Percentiles rank a stretch among this genome's conserved stretches.
Conservation (phyloP, 225 moss, liverwort and hornwort species). For the Pseudisothecium myosuroides region DNA sequence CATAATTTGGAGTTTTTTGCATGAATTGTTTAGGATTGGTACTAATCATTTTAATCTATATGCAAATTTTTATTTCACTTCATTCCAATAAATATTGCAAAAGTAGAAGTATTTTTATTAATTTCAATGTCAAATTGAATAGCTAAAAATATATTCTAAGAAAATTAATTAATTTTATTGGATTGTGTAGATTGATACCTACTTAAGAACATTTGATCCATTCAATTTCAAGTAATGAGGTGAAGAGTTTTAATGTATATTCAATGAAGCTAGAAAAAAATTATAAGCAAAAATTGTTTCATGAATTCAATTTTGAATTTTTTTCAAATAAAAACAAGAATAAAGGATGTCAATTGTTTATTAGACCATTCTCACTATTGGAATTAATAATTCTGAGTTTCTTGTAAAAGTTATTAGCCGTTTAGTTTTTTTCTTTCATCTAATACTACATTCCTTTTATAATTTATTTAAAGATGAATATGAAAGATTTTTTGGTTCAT, state of each 20-base stretch:
- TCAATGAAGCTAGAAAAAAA: too few relatives aligned
- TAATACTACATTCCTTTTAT: too few relatives aligned
- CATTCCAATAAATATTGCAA: not conserved
- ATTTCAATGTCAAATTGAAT: not conserved
- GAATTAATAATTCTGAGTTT: not conserved
- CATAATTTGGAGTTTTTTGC: not conserved
- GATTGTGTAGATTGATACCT: not conserved
- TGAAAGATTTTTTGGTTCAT: not conserved
- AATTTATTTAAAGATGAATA: not conserved
- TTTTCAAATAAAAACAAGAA: not conserved
- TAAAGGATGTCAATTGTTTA: not conserved
- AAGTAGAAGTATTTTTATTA: not conserved
- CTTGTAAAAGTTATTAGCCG: accelerated
- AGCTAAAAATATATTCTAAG: not conserved
- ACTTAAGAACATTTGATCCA: not conserved
- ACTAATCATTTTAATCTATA: not conserved
- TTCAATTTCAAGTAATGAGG: not conserved
- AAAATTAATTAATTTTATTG: too few relatives aligned
- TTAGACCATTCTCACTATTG: accelerated
- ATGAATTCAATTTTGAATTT: accelerated
- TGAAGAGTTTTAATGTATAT: too few relatives aligned
- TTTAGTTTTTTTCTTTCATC: not conserved
- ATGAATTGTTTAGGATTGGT: too few relatives aligned
- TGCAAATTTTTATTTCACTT: not conserved
- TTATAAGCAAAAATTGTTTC: too few relatives aligned